Conservation (phyloP, 1,139 yeast genomes). For the Pichia sp. region DNA sequence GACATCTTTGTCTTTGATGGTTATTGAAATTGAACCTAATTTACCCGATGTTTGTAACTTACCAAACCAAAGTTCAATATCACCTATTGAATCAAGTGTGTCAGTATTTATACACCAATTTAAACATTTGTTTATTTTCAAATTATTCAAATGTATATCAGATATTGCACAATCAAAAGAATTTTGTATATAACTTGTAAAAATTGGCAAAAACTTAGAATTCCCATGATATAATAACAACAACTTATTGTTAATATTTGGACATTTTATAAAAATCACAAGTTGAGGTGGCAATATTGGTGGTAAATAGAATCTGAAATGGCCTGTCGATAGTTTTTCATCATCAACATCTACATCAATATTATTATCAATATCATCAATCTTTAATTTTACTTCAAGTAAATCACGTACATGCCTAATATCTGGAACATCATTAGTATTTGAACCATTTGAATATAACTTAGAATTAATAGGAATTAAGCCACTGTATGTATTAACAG, state of each 20-base stretch:
- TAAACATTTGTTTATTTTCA: conserved; percentile 14
- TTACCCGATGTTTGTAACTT: conserved; percentile 18
- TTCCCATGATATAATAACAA: conserved; percentile 22
- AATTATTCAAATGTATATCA: conserved; percentile 17
- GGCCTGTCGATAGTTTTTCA: conserved; percentile 19
- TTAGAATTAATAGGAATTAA: conserved; percentile 20
- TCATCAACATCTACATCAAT: background rate
- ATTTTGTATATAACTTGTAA: conserved; percentile 21
- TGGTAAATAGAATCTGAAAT: conserved; percentile 25
- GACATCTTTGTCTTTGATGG: conserved; percentile 20
- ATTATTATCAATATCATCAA: conserved; percentile 15
- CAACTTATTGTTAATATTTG: conserved; percentile 9
- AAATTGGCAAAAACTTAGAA: conserved; percentile 19
- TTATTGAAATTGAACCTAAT: conserved; percentile 22
- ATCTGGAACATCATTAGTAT: conserved; percentile 19
- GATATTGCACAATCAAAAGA: conserved; percentile 22
- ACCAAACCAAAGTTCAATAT: conserved; percentile 19
- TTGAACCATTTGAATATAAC: conserved; percentile 19
- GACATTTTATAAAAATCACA: conserved; percentile 19
- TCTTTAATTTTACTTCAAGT: conserved; percentile 21
- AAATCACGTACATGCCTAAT: conserved; percentile 17
- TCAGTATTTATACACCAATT: conserved; percentile 11
- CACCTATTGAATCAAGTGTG: conserved; percentile 3
- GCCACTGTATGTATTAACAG: background rate
- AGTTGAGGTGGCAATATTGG: conserved; percentile 24